Evolutionary conservation across 2,329 filamentous ascomycete genomes (phyloP).

Genomic region (Aureobasidium uvarum): DNA sequence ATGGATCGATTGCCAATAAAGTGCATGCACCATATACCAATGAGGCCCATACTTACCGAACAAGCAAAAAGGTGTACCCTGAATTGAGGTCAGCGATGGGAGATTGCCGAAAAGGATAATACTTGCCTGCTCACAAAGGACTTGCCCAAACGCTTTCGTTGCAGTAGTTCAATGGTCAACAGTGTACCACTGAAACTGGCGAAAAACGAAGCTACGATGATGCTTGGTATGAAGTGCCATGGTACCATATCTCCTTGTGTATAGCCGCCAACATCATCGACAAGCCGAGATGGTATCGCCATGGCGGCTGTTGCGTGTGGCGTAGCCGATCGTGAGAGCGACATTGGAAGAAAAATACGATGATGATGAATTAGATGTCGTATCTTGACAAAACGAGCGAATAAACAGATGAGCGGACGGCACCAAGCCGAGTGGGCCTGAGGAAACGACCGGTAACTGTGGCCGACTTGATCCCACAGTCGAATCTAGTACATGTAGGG

Average conservation of each 20-base stretch:
- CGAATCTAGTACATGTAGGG: neutral
- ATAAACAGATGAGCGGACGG: neutral
- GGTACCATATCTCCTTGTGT: constrained; percentile 39
- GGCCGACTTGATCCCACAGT: neutral
- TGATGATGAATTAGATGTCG: neutral
- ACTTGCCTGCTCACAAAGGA: constrained; percentile 68
- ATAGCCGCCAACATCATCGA: constrained; percentile 30
- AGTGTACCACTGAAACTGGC: constrained; percentile 72
- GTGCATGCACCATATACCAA: constrained; percentile 62
- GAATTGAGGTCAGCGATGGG: neutral
- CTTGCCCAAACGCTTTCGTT: constrained; percentile 67
- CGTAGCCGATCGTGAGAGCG: neutral
- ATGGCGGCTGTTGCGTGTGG: neutral
- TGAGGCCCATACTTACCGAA: constrained; percentile 47
- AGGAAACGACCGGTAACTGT: neutral
- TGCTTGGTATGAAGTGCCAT: constrained; percentile 53
- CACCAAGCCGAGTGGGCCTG: neutral
- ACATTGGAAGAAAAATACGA: neutral
- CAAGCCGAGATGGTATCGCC: neutral
- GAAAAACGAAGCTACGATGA: constrained; percentile 66
- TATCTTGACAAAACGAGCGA: neutral
- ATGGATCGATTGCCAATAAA: constrained; percentile 82
- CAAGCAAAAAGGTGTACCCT: constrained; percentile 43
- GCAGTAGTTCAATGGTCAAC: constrained; percentile 78
- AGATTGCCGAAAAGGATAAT: neutral